phyloP scores from a whole-genome alignment of 306 rosid genomes.

The Cucumis sativus region DNA sequence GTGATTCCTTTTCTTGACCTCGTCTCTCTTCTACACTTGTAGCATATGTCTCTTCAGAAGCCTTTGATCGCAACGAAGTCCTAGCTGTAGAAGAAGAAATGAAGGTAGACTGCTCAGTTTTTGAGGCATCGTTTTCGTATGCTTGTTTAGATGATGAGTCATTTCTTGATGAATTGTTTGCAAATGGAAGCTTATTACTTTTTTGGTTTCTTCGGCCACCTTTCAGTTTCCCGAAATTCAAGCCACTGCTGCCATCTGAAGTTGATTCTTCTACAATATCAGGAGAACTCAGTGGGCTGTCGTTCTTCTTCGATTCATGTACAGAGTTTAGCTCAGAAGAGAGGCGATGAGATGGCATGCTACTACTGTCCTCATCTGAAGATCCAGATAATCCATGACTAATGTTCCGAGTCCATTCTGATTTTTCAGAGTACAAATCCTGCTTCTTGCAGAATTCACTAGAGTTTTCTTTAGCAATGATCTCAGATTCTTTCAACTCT shows the following conservation, averaged over 20 bases:
- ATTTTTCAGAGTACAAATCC: conserved; percentile 4
- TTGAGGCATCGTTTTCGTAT: conserved; percentile 16
- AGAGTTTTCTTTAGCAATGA: conserved; percentile 13
- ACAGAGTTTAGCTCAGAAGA: conserved; percentile 14
- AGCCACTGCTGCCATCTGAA: conserved; percentile 28
- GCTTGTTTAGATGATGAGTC: conserved; percentile 19
- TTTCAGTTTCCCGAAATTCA: conserved; percentile 46
- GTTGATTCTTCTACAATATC: conserved; percentile 21
- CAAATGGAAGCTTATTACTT: too few relatives aligned
- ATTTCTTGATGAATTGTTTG: conserved; percentile 21
- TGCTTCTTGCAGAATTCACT: conserved; percentile 12
- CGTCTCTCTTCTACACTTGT: conserved; percentile 20
- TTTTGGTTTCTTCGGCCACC: conserved; percentile 84
- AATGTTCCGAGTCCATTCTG: conserved; percentile 22
- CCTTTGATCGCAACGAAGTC: conserved; percentile 23
- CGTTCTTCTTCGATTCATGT: conserved; percentile 13
- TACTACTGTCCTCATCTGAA: conserved; percentile 23
- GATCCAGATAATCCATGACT: conserved; percentile 27
- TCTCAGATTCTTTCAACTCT: conserved; percentile 26
- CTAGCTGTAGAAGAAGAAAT: conserved; percentile 15
- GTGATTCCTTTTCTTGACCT: conserved; percentile 13
- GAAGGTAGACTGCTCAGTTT: conserved; percentile 25
- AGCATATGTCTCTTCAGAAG: conserved; percentile 27
- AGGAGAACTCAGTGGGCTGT: conserved; percentile 12
- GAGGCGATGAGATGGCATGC: conserved; percentile 1